Evolutionary conservation across 352 stramenopile genomes (phyloP).

Genomic region (Phytophthora sojae): DNA sequence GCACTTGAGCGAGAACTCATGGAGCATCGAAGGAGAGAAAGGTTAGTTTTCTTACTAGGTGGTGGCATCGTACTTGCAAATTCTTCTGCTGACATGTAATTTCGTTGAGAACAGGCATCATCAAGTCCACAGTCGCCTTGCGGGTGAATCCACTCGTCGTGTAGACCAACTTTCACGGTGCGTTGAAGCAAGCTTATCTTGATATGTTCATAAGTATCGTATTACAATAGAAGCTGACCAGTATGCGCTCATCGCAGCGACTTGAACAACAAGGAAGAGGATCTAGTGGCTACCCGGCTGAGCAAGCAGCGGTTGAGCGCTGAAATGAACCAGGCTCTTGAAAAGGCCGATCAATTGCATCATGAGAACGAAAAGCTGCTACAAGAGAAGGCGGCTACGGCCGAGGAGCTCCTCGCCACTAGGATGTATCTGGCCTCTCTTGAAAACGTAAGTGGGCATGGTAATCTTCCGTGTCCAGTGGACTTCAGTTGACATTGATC

Average conservation of each 20-base stretch:
- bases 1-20: constrained; percentile 62
- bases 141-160: constrained; percentile 69
- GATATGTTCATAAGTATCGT: background rate
- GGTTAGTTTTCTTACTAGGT: constrained; percentile 32
- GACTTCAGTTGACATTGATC: too few relatives aligned
- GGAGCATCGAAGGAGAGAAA: constrained; percentile 65
- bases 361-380: constrained; percentile 74
- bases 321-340: constrained; percentile 63
- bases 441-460: constrained; percentile 45
- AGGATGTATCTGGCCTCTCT: constrained; percentile 79
- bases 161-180: constrained; percentile 72
- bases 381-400: constrained; percentile 64
- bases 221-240: background rate
- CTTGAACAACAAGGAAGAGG: constrained; percentile 63
- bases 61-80: background rate
- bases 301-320: constrained; percentile 60
- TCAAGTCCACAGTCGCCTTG: constrained; percentile 66
- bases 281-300: constrained; percentile 57
- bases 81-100: background rate
- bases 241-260: constrained; percentile 40
- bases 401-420: constrained; percentile 67
- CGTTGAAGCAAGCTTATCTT: background rate
- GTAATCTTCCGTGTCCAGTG: background rate
- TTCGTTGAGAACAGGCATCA: constrained; percentile 50
- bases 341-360: constrained; percentile 61